Evolutionary conservation across 2,329 filamentous ascomycete species (phyloP).

Genomic region (Nemania sp.): DNA sequence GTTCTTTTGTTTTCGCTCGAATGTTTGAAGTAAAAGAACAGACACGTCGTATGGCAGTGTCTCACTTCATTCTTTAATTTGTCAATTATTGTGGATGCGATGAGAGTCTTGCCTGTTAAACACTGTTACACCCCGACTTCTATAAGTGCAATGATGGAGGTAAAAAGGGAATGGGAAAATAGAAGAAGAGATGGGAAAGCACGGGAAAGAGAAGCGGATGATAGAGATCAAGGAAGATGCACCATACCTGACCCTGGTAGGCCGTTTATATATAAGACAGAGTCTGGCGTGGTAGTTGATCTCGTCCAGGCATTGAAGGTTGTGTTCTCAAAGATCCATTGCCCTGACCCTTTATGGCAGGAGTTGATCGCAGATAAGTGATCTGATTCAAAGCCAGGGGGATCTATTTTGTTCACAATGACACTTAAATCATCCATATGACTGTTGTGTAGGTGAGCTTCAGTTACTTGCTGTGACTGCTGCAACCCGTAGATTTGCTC

Average conservation of each 20-base stretch:
- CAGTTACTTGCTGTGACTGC: background rate
- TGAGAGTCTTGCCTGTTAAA: constrained; percentile 16
- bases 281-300: background rate
- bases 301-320: background rate
- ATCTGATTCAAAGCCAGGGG: background rate
- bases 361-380: background rate
- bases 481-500: background rate
- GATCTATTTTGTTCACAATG: constrained; percentile 3
- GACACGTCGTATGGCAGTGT: no score
- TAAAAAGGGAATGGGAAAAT: no score
- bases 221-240: no score
- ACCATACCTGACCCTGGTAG: constrained; percentile 32
- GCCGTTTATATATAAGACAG: constrained; percentile 26
- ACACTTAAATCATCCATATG: background rate
- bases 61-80: background rate
- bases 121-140: no score
- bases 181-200: no score
- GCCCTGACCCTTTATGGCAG: background rate
- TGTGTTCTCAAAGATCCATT: background rate
- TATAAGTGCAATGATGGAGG: no score
- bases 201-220: no score
- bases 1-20: no score
- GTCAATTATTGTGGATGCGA: constrained; percentile 14
- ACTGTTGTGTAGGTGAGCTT: background rate
- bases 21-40: no score